Percentiles rank a stretch among this genome's conserved stretches.
These are phyloP conservation scores for Phytopythium mirpurense DNA, from an alignment of 352 stramenopile genomes.

Conservation along the genomic window DNA sequence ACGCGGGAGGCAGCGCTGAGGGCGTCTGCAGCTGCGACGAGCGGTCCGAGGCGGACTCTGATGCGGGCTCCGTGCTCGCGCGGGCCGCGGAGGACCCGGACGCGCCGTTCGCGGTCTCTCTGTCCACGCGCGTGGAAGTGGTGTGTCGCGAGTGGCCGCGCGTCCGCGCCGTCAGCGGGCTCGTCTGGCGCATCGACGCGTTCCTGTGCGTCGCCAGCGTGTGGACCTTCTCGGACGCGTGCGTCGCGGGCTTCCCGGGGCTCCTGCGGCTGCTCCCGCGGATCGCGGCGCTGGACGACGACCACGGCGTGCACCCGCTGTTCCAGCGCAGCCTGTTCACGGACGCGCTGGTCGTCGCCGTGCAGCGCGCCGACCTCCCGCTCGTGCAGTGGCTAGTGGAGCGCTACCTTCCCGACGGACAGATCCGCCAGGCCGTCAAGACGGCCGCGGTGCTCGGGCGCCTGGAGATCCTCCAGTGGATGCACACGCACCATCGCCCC, in stretches of 20 bases:
- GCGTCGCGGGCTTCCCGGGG: background rate
- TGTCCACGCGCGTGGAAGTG: background rate
- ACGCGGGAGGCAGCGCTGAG: no score
- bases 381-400: background rate
- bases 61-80: no score
- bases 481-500: background rate
- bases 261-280: background rate
- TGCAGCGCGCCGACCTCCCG: slow-evolving; percentile 18
- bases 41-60: no score
- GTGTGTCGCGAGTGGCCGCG: background rate
- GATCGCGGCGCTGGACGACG: background rate
- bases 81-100: background rate
- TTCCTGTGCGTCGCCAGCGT: background rate
- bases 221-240: background rate
- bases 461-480: background rate
- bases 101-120: background rate
- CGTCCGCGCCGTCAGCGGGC: background rate
- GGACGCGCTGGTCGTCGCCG: background rate
- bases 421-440: background rate
- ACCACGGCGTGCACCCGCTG: background rate
- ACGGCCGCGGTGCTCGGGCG: background rate
- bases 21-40: no score
- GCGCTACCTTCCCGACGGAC: background rate
- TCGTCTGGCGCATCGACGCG: background rate
- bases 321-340: slow-evolving; percentile 13